Evolutionary conservation across 352 stramenopile species (phyloP), one percentile per base, ranked within the genome.

Genomic region (Globisporangium paddicum): DNA sequence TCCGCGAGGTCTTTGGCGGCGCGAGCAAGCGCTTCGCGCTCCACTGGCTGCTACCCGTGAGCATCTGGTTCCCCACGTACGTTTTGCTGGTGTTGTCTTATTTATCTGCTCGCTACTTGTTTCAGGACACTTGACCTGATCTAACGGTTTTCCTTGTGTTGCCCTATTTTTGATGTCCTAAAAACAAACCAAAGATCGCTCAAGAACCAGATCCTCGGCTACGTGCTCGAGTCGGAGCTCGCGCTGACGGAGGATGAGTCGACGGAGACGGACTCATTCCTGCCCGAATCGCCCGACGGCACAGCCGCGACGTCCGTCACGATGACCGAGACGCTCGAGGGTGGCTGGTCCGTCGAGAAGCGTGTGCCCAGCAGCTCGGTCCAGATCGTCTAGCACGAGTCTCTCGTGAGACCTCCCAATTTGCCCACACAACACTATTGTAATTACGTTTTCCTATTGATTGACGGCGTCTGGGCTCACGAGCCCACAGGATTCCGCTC

Each of bases 11-110:
- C 5, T 96, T 96, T 55, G 85, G 85, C 30, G 86, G 86, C 11
- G 56, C 66, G 7, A 72, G 69, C 52, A 65, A 64, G 50, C 79
- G 78, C 40, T 87, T 93, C 38, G 60, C 79, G 8, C 57, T 90
- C 26, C 69, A 91, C 58, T 95, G 86, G 86, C 67, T 95, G 14
- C 77, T 95, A 18, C 86, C 86, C n/a, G 71, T 92, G 35, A 86
- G 90, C 55, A 87, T 95, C 71, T 93, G 81, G 83, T 95, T 95
- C 52, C 86, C 86, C 32, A 71, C 75, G 83, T 93, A 87, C 58
- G 83, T 44, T 5, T 38, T 21, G 11, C 18, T 16, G 2, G 34
- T 11, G 26, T 8, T 32, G 2, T 52, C 18, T 4, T 38, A 32
- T 18, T 1, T 8, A 16, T 38, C n/a, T 7, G 1, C 23, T 38